Base-by-base conservation (phyloP, 306 rosid genomes). In the Hippophae gyantsensis region DNA sequence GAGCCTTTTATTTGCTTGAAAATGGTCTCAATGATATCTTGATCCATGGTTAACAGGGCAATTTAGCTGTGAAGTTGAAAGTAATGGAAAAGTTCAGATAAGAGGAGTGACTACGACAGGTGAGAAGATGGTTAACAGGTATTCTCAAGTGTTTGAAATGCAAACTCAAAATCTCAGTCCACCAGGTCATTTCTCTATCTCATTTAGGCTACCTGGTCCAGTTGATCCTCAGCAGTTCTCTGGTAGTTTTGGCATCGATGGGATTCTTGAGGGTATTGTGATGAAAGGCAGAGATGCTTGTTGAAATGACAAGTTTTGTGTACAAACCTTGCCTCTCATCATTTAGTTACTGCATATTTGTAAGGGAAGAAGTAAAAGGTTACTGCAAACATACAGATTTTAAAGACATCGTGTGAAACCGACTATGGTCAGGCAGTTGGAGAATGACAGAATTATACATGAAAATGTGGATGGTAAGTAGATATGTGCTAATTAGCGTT, bases 161-260 rank as follows among this genome's bases (percentile, higher is more conserved):
- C 81, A 63, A 27, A 48, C 81, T 2, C 74, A 76, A 38, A 76
- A 76, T 56, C 68, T 76, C 9, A 67, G 81, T 46, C 74, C 77
- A 6, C 54, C 81, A 0, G 81, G 81, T 42, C 74, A 69, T 43
- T 76, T 76, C 66, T 72, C 77, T 26, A 54, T 76, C 64, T 59
- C 81, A 12, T 76, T 76, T 52, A 64, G 58, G 72, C 74, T 76
- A 56, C 81, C 81, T 6, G 81, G 81, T 44, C 74, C 64, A 2
- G 68, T 76, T 45, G 69, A 72, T 53, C 70, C 76, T 10, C 62
- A 71, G 42, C 71, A 63, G 10, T 76, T 67, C 69, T 49, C 76
- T 4, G 81, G 77, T 32, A 67, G 65, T 42, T 71, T 76, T 25
- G 76, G 76, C 13, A 76, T 54, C 7, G 71, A 76, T 9, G 78